Evolutionary conservation across 495 filamentous ascomycete genomes (phyloP).

Genomic region (Tuber melanosporum): DNA sequence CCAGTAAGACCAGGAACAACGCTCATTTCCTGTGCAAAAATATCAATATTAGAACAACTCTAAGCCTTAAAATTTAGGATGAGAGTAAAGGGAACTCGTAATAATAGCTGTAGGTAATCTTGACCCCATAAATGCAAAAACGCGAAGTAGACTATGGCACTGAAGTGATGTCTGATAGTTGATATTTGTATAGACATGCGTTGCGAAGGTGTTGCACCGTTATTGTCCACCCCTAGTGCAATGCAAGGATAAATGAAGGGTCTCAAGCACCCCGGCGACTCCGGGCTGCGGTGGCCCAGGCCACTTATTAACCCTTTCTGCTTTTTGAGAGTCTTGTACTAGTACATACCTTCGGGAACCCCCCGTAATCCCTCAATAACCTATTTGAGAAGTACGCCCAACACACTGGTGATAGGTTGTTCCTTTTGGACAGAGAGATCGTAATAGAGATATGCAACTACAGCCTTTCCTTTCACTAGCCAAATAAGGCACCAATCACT

Average conservation of each 20-base stretch:
- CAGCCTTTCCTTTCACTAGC: background rate
- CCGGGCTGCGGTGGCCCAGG: background rate
- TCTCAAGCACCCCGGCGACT: background rate
- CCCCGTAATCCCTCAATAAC: background rate
- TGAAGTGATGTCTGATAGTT: too few relatives aligned
- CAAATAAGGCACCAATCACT: background rate
- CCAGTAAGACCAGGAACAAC: too few relatives aligned
- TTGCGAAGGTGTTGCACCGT: too few relatives aligned
- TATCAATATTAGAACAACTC: too few relatives aligned
- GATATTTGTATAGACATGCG: too few relatives aligned
- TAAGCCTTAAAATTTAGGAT: too few relatives aligned
- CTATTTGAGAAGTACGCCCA: background rate
- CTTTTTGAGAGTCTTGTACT: background rate
- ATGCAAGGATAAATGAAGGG: background rate
- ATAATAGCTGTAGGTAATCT: too few relatives aligned
- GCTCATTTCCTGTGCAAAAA: too few relatives aligned
- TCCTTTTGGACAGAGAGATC: background rate
- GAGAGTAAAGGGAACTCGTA: too few relatives aligned
- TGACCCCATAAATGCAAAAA: too few relatives aligned
- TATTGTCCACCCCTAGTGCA: background rate
- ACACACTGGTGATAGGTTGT: background rate
- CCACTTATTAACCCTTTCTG: background rate
- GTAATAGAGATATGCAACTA: background rate
- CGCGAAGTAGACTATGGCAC: too few relatives aligned
- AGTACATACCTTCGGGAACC: background rate